Base-by-base conservation (phyloP, 202 grass and related monocot genomes). In the Zoysia matrella region DNA sequence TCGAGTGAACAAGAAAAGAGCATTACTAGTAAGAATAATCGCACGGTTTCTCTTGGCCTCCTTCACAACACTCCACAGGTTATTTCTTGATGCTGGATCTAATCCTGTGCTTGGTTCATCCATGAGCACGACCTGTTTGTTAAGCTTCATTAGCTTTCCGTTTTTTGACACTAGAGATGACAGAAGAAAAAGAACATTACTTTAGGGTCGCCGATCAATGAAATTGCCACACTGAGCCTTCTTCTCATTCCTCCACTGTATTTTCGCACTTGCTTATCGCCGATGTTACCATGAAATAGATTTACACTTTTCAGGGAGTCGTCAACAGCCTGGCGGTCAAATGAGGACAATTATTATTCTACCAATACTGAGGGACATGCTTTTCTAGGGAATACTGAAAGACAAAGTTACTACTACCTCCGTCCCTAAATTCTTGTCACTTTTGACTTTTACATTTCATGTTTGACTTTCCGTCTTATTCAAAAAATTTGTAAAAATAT, bases 231-330 rank as follows among this genome's bases (percentile, higher is more conserved):
- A 70, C 89, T 95, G 44, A 92, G 93, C 75, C 93, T 90, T 86
- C 91, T 90, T 88, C 90, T 98, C 96, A 95, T 95, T 64, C 96
- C 96, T 75, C 96, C 92, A 0, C 90, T 98, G 65, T 95, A 95
- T 36, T 79, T 95, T 70, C 79, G 67, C 56, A 86, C 85, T 92
- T 94, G 89, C 80, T 95, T 95, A 75, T 94, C 75, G 16, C 91
- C 91, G 64, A 91, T 78, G 67, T 84, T 90, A 80, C 89, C 83
- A 63, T 93, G 68, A 57, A 87, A 92, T 49, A 99, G 79, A 85
- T 94, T 92, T 48, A 94, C 96, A 48, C 78, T 92, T 84, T 89
- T 92, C 60, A 99, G 70, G 9, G 92, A 95, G 72, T 94, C 87
- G 4, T 95, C 89, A 14, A 95, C 87, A 39, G 96, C 85, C 96